Evolutionary conservation across 2,329 filamentous ascomycete species (phyloP).

Genomic region (Hymenoscyphus scutula): DNA sequence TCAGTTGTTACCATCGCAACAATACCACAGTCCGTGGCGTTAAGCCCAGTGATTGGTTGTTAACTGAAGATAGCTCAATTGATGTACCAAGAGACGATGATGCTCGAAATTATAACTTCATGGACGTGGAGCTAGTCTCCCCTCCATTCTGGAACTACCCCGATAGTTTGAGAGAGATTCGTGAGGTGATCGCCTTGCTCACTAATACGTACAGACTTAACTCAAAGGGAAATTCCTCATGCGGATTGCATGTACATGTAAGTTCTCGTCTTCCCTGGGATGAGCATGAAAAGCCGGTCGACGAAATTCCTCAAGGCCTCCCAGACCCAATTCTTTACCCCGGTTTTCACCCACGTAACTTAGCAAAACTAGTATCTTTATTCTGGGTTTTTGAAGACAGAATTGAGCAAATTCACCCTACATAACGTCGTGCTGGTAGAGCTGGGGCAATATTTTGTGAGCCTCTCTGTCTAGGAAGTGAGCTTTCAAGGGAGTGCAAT

Average conservation of each 20-base stretch:
- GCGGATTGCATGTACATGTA: background rate
- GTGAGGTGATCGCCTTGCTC: background rate
- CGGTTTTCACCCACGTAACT: background rate
- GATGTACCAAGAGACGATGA: background rate
- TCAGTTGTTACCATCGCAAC: too few relatives aligned
- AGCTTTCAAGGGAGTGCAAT: too few relatives aligned
- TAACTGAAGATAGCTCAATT: background rate
- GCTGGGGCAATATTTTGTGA: too few relatives aligned
- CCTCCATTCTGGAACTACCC: background rate
- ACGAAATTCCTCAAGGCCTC: too few relatives aligned
- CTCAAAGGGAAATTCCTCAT: background rate
- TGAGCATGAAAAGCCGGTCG: background rate
- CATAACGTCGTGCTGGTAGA: too few relatives aligned
- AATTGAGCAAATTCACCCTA: background rate
- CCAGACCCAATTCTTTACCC: background rate
- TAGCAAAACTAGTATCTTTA: background rate
- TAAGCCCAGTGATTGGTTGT: background rate
- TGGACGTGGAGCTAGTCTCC: background rate
- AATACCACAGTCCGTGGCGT: too few relatives aligned
- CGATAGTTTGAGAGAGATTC: background rate
- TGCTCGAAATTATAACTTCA: background rate
- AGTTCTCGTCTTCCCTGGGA: background rate
- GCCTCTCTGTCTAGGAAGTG: too few relatives aligned
- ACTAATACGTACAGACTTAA: background rate
- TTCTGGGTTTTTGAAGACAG: background rate